Percentiles rank a stretch among this genome's conserved stretches.
Evolutionary conservation across 306 rosid species (phyloP).

Genomic region (Citrullus colocynthis): DNA sequence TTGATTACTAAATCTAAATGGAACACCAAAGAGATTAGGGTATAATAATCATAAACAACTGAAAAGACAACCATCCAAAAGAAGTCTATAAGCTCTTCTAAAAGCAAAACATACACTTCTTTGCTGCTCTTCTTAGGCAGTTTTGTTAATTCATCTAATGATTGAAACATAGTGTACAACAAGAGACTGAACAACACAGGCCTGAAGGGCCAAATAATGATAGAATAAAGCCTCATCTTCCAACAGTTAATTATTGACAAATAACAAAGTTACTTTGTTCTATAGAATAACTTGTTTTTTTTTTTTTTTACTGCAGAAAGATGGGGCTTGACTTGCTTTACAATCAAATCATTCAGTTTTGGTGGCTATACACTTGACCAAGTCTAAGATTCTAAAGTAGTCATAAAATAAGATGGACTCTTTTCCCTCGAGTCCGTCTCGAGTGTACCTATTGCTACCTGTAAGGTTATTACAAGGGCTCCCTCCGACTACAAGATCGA

Average conservation of each 20-base stretch:
- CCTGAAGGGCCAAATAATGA: not conserved
- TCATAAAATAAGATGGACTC: conserved; percentile 74
- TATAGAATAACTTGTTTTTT: not conserved
- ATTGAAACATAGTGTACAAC: not conserved
- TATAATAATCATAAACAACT: no score
- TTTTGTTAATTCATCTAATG: not conserved
- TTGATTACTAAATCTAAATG: no score
- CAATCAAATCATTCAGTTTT: conserved; percentile 14
- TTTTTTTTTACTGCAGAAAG: not conserved
- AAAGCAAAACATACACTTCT: not conserved
- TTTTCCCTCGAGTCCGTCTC: conserved; percentile 83
- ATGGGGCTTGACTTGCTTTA: not conserved
- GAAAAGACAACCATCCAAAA: no score
- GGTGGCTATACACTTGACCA: conserved; percentile 41
- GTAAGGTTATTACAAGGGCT: conserved; percentile 94
- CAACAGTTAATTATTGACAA: conserved; percentile 3
- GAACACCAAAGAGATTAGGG: no score
- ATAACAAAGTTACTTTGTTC: not conserved
- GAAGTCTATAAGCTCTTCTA: not conserved
- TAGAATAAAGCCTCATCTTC: conserved; percentile 1
- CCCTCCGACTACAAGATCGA: conserved; percentile 87
- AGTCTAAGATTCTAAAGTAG: conserved; percentile 55
- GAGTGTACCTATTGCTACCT: conserved; percentile 73
- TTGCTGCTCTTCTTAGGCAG: not conserved
- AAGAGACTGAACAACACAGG: not conserved